A percentile compares a stretch with the other conserved stretches of the same genome.
These are phyloP conservation scores for Heliamphora exappendiculata DNA, from an alignment of 148 eudicot genomes.

Conservation along the genomic window DNA sequence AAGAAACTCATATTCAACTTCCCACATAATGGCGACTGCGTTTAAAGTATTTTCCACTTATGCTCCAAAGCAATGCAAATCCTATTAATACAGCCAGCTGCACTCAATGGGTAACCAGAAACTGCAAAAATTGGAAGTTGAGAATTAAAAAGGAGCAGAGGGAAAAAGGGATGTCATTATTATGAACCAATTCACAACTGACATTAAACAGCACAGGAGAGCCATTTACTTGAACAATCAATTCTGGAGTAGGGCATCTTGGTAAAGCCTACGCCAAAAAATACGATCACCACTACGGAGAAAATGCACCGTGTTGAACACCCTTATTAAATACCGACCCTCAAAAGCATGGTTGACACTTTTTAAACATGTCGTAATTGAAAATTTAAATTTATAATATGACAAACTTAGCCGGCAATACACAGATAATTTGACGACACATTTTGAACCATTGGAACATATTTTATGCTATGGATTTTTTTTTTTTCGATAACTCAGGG, in stretches of 20 bases:
- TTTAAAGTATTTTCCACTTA: constrained; percentile 5
- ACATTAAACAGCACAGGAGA: neutral
- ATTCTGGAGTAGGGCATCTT: neutral
- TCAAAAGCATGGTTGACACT: no score
- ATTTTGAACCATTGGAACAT: no score
- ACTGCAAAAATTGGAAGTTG: constrained; percentile 7
- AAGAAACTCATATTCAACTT: neutral
- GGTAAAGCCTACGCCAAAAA: no score
- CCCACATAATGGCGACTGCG: neutral
- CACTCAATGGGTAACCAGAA: constrained; percentile 14
- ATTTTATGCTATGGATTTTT: no score
- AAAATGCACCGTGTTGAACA: no score
- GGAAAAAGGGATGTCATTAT: neutral
- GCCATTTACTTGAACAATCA: neutral
- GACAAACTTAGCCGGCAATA: no score
- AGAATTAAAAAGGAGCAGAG: neutral
- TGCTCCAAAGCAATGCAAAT: constrained; percentile 12
- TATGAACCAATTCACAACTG: neutral
- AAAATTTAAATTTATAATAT: no score
- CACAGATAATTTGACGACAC: no score
- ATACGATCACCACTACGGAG: no score
- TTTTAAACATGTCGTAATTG: no score
- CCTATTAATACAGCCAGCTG: constrained; percentile 11
- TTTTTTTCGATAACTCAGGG: no score
- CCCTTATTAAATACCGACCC: no score